Conservation (phyloP, 148 eudicot genomes). For the Hydrangea macrophylla region DNA sequence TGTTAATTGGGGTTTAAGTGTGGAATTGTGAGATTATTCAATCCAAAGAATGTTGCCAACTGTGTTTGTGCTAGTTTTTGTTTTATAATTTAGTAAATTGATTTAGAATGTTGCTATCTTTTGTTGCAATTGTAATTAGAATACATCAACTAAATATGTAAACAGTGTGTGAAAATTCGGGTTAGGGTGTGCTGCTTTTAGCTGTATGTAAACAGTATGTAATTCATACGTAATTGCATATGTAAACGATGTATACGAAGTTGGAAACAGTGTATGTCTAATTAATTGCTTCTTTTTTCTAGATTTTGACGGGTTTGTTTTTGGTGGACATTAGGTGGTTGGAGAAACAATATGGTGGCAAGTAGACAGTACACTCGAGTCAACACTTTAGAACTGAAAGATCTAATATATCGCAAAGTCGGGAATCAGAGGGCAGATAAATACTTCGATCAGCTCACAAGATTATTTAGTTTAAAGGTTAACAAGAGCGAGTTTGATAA, state of each 20-base stretch:
- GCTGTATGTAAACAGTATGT: no score
- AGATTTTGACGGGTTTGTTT: not conserved
- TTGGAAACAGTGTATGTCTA: no score
- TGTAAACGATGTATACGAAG: no score
- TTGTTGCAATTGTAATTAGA: conserved; percentile 1
- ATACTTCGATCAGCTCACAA: conserved; percentile 39
- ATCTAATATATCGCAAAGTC: conserved; percentile 36
- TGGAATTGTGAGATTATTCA: not conserved
- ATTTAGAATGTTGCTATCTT: not conserved
- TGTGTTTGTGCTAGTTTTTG: conserved; percentile 8
- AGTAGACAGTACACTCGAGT: conserved; percentile 33
- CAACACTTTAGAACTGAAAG: conserved; percentile 38
- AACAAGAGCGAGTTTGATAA: conserved; percentile 40
- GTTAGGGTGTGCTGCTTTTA: not conserved
- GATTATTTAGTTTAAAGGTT: conserved; percentile 31
- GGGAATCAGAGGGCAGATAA: conserved; percentile 45
- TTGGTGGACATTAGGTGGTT: conserved; percentile 3
- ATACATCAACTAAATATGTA: not conserved
- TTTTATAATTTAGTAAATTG: not conserved
- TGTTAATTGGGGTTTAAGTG: not conserved
- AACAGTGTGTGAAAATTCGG: not conserved
- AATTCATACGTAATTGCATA: no score
- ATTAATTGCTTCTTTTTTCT: no score
- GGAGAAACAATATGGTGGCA: conserved; percentile 29
- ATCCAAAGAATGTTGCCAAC: not conserved